phyloP scores from a whole-genome alignment of 371 early-diverging fungal species.

The Batrachochytrium dendrobatidis region DNA sequence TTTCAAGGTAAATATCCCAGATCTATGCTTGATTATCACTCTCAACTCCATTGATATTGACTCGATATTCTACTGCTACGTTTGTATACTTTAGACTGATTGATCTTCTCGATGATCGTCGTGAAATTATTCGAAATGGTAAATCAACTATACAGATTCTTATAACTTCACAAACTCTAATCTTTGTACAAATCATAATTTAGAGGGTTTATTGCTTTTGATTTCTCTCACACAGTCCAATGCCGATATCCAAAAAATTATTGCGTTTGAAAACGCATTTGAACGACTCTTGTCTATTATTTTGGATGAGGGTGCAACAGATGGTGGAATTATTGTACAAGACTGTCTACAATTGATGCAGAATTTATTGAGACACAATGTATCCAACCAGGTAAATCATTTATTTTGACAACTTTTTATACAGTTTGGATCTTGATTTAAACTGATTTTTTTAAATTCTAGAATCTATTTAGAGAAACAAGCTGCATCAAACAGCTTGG shows the following conservation, averaged over 20 bases:
- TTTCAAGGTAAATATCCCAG: conserved; percentile 42
- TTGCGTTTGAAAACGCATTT: conserved; percentile 95
- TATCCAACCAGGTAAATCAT: conserved; percentile 81
- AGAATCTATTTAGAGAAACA: conserved; percentile 92
- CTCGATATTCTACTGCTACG: no score
- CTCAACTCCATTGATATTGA: no score
- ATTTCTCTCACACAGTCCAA: conserved; percentile 81
- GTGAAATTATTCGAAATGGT: conserved; percentile 94
- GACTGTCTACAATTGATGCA: conserved; percentile 89
- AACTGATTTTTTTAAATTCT: background rate
- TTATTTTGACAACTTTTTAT: background rate
- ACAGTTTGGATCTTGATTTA: conserved; percentile 8
- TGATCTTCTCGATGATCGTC: conserved; percentile 82
- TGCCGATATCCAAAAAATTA: conserved; percentile 94
- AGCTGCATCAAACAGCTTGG: conserved; percentile 82
- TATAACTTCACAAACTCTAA: background rate
- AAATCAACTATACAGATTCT: conserved; percentile 3
- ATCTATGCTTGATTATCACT: conserved; percentile 6
- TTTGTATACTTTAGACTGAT: conserved; percentile 60
- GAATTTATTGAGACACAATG: conserved; percentile 86
- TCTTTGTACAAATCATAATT: background rate
- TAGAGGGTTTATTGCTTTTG: conserved; percentile 83
- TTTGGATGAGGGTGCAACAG: conserved; percentile 83
- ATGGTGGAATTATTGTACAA: conserved; percentile 91
- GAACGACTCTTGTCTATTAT: conserved; percentile 80